phyloP scores from a whole-genome alignment of 73 alveolate species.

The Uronychia setigera region DNA sequence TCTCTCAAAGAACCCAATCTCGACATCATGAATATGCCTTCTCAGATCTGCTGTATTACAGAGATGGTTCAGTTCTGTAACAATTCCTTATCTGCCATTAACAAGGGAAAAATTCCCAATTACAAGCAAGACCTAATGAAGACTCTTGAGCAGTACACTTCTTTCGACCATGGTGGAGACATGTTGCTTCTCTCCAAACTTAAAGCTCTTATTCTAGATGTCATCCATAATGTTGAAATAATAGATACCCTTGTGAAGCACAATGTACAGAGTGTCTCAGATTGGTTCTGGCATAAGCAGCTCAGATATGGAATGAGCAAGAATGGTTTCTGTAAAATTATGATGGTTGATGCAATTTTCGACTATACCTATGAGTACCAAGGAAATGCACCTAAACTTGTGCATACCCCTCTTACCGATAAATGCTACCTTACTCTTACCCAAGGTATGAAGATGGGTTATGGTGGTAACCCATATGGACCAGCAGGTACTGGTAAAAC shows the following conservation, averaged over 20 bases:
- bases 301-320: conserved; percentile 89
- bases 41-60: conserved; percentile 95
- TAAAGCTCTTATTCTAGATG: conserved; percentile 97
- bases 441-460: conserved; percentile 99
- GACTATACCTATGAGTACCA: conserved; percentile 99
- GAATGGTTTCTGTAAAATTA: conserved; percentile 71
- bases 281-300: conserved; percentile 99
- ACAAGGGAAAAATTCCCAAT: conserved; percentile 84
- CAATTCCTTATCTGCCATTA: conserved; percentile 86
- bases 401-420: conserved; percentile 99
- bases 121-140: conserved; percentile 74
- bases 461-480: conserved; percentile 99
- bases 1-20: conserved; percentile 77
- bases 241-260: conserved; percentile 85
- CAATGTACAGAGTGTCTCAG: conserved; percentile 80
- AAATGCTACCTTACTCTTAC: conserved; percentile 99
- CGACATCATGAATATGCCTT: conserved; percentile 88
- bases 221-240: conserved; percentile 98
- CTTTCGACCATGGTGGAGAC: conserved; percentile 77
- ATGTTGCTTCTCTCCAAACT: conserved; percentile 82
- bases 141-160: conserved; percentile 65
- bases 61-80: conserved; percentile 96
- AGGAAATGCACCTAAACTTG: conserved; percentile 99
- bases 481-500: conserved; percentile 99
- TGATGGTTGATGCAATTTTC: conserved; percentile 97